Evolutionary conservation across 352 stramenopile genomes (phyloP), one percentile per base, ranked within the genome.

Genomic region (Globisporangium viniferum): DNA sequence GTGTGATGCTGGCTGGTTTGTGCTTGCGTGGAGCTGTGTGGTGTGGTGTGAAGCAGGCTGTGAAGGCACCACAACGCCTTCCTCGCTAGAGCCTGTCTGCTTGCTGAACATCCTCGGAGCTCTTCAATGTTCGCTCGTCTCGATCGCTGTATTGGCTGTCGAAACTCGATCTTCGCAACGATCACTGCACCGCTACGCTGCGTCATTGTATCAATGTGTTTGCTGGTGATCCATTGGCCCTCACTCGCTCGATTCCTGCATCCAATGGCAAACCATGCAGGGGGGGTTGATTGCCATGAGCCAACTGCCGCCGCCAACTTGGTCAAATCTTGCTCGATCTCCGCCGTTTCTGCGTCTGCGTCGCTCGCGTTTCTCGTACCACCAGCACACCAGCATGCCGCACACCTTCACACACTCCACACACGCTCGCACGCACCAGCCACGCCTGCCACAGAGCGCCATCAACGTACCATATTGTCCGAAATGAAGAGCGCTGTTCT

Each of bases 391-490:
- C 36, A 44, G 36, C 36, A 41, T 22, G 8, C 58, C 1, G 6
- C 18, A 51, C 18, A 12, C 44, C 44, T 51, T 18, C 44, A 51
- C 44, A 51, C 44, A 51, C 44, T n/a, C 15, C 15, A n/a, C 41
- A 27, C 59, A 36, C 59, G 3, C 15, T 20, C 59, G 10, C 62
- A 15, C 22, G 49, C n/a, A 27, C 36, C 62, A 54, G 36, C 27
- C 53, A 31, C 53, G 7, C 53, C 5, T 29, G 36, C 31, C 41
- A 67, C 18, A 62, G 36, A 71, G 6, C 59, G 10, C 59, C 29
- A 54, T 29, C 5, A 41, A 82, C 84, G 80, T 83, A 92, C 84
- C 84, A 92, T 92, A 61, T 76, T 75, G 72, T 88, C 86, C 77
- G 75, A 78, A 41, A 64, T 64, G 59, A 64, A 64, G 59, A 64